Base-by-base conservation (phyloP, 352 stramenopile species). In the Thalassiosira hispida region DNA sequence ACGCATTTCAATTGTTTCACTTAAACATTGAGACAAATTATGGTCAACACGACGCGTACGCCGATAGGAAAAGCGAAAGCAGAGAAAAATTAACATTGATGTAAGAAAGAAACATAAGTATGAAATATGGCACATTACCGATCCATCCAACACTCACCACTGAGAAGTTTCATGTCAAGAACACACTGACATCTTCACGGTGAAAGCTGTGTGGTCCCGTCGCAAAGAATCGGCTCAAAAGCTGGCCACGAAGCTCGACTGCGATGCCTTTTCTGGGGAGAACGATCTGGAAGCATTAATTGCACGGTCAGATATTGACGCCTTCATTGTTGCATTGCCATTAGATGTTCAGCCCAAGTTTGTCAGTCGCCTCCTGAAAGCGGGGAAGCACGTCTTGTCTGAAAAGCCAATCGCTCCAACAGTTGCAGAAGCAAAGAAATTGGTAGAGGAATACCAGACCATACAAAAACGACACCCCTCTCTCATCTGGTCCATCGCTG, bases 1-100 rank as follows among this genome's bases (percentile, higher is more conserved):
- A 80, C 55, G 1, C 7, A 27, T 74, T 80, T 80, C 33, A 74
- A 63, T 65, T 80, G 56, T 49, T 74, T 69, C 29, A 80, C 72
- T 72, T 25, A 20, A 38, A 20, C 16, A 29, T 31, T 31, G 5
- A 2, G 23, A 1, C 11, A 9, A 3, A 14, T 42, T 18, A 9
- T 55, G 29, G 11, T 18, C 40, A 5, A 40, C 35, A 1, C n/a
- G 1, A 51, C 31, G 20, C 33, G 9, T 33, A 33, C 31, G 35
- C 8, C 1, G 16, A 35, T 65, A 25, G 9, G 31, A 23, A 52
- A 23, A 38, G 27, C 9, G 31, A 14, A 67, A 44, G 2, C 57
- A 18, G 8, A 38, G 35, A 53, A 49, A 5, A 42, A 38, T 1
- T 8, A 20, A 42, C 25, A 53, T 46, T 40, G 31, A 14, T 40